Conservation (phyloP, 2,329 filamentous ascomycete genomes). For the Grosmannia serpens region DNA sequence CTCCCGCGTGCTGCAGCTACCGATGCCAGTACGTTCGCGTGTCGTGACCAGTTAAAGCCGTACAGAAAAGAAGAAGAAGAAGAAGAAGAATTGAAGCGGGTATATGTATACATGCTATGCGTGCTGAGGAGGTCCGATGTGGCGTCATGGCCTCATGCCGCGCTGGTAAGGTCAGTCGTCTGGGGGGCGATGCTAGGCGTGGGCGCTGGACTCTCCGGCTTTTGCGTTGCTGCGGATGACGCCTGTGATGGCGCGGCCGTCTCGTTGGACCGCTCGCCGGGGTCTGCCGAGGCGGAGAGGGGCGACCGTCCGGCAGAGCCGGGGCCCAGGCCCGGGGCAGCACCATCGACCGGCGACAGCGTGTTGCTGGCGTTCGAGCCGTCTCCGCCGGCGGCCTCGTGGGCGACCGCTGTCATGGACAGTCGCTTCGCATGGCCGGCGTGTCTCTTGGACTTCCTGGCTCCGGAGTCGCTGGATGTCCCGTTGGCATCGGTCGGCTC, state of each 20-base stretch:
- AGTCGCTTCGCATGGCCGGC: conserved; percentile 3
- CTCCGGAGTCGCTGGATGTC: conserved; percentile 17
- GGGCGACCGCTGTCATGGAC: neutral
- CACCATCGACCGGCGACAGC: conserved; percentile 1
- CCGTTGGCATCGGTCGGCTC: neutral
- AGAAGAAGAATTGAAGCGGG: neutral
- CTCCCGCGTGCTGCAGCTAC: neutral
- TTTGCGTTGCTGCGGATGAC: neutral
- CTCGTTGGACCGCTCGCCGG: neutral
- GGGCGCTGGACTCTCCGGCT: too few species aligned
- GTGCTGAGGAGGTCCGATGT: neutral
- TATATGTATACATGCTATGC: neutral
- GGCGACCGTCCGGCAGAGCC: neutral
- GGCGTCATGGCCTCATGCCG: neutral
- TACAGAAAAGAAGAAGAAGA: too few species aligned
- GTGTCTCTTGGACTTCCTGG: conserved; percentile 2
- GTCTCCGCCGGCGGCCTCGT: neutral
- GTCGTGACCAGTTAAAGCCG: neutral
- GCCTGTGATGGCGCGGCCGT: too few species aligned
- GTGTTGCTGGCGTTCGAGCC: conserved; percentile 1
- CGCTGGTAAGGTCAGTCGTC: neutral
- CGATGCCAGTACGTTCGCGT: neutral
- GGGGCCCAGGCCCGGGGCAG: neutral
- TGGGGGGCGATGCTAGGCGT: neutral
- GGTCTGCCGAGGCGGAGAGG: neutral